Base-by-base conservation (phyloP, 1,284 basidiomycete species). In the Uromyces viciae-fabae region DNA sequence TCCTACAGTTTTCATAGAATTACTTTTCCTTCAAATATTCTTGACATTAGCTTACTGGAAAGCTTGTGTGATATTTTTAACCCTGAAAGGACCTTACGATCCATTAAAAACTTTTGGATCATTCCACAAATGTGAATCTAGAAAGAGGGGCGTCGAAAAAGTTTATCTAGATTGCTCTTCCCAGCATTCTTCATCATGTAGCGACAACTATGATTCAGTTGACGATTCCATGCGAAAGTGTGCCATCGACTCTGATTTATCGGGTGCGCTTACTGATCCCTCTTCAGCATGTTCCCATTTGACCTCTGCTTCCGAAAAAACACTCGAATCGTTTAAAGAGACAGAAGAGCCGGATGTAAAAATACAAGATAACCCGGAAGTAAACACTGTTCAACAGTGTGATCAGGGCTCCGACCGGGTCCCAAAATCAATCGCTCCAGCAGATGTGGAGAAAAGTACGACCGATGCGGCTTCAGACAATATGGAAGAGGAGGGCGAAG, bases 121-220 rank as follows among this genome's bases (percentile, higher is more conserved):
- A 33, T 33, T 28, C 36, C 40, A 56, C 22, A 15, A 22, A 54
- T 11, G 33, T 46, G 58, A 56, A 22, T 62, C 73, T 11, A 60
- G 58, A 46, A 75, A 75, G 49, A 36, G 73, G 33, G 38, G 54
- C 25, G 73, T 75, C 31, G 73, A 75, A 40, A 75, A 75, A 31
- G 73, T 75, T 46, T 75, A 75, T 46, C n/a, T 75, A 33, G 73
- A 75, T 46, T 75, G 56, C 14, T 74, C 28, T 15, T 75, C 73
- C n/a, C 56, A 75, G 46, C n/a, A 75, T 49, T 62, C 73, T n/a
- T 73, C 71, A 2, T 73, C 71, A 2, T 52, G 71, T 73, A 73
- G 71, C 56, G 71, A 73, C 14, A 62, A 62, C 40, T 75, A 75
- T 38, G 60, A 52, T 2, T 75, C 73, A n/a, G 40, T 33, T 25